These are phyloP conservation scores for Sherardia arvensis DNA, from an alignment of 257 asterid species.

Conservation along the genomic window DNA sequence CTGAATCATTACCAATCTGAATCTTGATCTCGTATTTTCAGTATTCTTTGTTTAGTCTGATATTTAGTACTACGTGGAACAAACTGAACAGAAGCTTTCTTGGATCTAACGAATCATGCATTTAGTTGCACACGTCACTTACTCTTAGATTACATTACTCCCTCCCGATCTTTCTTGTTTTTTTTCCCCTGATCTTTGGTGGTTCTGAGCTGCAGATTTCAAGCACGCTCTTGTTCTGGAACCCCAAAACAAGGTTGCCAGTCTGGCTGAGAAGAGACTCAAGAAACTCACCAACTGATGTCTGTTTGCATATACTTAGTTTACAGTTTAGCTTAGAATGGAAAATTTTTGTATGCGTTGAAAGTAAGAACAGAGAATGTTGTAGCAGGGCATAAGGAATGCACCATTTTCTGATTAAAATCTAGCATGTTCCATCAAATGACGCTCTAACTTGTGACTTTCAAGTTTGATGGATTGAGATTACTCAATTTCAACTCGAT, in stretches of 20 bases:
- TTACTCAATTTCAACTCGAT: no score
- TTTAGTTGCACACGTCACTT: background rate
- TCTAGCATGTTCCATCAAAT: no score
- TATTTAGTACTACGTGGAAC: no score
- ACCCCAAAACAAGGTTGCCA: constrained; percentile 83
- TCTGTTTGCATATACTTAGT: constrained; percentile 9
- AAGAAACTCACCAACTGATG: constrained; percentile 40
- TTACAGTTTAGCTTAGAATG: background rate
- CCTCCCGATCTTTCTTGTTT: background rate
- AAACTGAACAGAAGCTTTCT: no score
- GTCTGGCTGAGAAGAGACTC: constrained; percentile 67
- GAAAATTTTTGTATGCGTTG: background rate
- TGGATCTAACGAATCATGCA: no score
- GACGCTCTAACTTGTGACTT: no score
- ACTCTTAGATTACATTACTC: background rate
- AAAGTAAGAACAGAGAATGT: background rate
- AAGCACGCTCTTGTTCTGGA: constrained; percentile 87
- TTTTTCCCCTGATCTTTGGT: background rate
- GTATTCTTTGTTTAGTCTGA: no score
- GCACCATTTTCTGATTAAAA: no score
- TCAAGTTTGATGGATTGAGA: no score
- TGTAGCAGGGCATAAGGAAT: background rate
- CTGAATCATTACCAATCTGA: background rate
- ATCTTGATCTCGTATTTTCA: no score
- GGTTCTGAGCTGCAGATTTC: constrained; percentile 52